These are phyloP conservation scores for Diaporthe citri DNA, from an alignment of 2,329 filamentous ascomycete species.

Conservation along the genomic window DNA sequence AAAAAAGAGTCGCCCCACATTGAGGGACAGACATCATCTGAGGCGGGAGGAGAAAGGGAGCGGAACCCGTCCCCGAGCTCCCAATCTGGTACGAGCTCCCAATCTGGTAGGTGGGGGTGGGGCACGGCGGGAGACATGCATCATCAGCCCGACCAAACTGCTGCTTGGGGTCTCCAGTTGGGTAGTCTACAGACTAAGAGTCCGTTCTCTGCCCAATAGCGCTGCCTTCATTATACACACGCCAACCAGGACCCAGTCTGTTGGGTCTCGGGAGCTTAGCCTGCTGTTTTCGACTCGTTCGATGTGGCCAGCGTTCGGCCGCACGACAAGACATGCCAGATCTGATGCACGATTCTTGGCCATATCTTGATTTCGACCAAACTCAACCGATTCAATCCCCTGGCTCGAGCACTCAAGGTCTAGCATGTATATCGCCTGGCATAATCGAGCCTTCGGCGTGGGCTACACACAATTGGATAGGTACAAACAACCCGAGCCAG, in stretches of 20 bases:
- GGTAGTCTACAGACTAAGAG: too few species aligned
- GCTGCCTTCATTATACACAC: not conserved
- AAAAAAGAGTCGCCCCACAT: not conserved
- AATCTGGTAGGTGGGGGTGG: slow-evolving; percentile 32
- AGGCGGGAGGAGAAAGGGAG: not conserved
- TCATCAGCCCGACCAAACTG: slow-evolving; percentile 5
- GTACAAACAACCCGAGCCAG: not conserved
- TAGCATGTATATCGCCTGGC: not conserved
- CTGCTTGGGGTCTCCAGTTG: not conserved
- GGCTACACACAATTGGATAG: not conserved
- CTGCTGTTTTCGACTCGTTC: slow-evolving; percentile 6
- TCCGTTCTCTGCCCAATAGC: not conserved
- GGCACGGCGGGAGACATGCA: slow-evolving; percentile 11
- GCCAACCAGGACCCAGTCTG: not conserved
- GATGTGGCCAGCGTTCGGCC: not conserved
- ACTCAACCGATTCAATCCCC: slow-evolving; percentile 16
- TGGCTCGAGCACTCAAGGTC: not conserved
- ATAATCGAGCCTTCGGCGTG: not conserved
- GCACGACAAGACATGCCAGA: slow-evolving; percentile 21
- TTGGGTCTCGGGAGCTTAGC: not conserved
- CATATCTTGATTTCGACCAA: not conserved
- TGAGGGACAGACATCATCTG: slow-evolving; percentile 3
- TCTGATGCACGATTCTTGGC: slow-evolving; percentile 14
- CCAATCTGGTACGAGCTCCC: not conserved
- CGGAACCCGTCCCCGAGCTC: slow-evolving; percentile 3